Percentiles rank a stretch among this genome's conserved stretches.
phyloP scores from a whole-genome alignment of 768 basidiomycete genomes.

The Boletus insuetus region DNA sequence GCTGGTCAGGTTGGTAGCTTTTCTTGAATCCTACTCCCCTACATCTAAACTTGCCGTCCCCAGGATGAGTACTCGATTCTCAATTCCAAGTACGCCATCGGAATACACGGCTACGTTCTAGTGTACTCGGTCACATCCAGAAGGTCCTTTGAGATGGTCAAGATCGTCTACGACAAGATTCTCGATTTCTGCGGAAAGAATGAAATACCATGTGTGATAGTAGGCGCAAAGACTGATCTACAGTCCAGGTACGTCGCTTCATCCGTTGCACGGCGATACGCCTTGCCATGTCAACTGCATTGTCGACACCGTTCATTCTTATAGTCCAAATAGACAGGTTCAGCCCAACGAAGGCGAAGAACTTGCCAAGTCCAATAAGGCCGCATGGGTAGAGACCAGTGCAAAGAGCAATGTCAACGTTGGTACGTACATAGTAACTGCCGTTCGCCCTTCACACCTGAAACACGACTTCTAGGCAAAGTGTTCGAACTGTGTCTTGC shows the following conservation, averaged over 20 bases:
- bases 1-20: constrained; percentile 79
- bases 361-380: constrained; percentile 67
- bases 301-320: constrained; percentile 25
- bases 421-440: constrained; percentile 51
- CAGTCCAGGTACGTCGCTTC: constrained; percentile 57
- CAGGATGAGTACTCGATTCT: constrained; percentile 94
- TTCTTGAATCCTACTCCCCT: background rate
- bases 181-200: constrained; percentile 80
- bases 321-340: constrained; percentile 59
- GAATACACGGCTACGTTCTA: constrained; percentile 95
- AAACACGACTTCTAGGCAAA: constrained; percentile 46
- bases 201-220: constrained; percentile 89
- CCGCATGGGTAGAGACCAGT: constrained; percentile 86
- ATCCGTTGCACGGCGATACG: constrained; percentile 2
- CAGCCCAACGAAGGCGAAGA: constrained; percentile 68
- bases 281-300: constrained; percentile 9
- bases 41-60: constrained; percentile 2
- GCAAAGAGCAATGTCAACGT: constrained; percentile 87
- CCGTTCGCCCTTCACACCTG: background rate
- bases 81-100: constrained; percentile 91
- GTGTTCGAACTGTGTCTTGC: constrained; percentile 83
- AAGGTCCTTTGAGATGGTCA: constrained; percentile 92
- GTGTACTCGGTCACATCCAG: constrained; percentile 92
- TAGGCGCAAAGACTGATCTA: constrained; percentile 90
- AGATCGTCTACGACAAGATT: constrained; percentile 92